These are phyloP conservation scores for Fagus sylvatica DNA, from an alignment of 306 rosid genomes.

Conservation along the genomic window DNA sequence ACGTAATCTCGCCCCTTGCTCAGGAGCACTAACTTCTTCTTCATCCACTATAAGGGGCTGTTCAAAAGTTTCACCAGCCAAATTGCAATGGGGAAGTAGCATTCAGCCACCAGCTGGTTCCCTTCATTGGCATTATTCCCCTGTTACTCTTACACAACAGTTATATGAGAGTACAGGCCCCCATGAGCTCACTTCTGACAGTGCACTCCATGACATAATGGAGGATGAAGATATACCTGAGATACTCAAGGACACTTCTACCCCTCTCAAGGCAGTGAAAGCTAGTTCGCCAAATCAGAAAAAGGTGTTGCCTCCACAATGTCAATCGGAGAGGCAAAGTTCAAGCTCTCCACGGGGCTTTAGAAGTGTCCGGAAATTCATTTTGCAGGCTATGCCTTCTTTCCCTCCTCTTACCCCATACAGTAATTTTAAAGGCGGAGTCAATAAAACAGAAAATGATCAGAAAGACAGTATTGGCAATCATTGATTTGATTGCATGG, in stretches of 20 bases:
- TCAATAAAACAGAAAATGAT: background rate
- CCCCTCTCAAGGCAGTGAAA: background rate
- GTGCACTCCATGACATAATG: background rate
- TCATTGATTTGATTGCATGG: background rate
- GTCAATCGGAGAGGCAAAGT: background rate
- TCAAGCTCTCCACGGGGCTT: conserved; percentile 20
- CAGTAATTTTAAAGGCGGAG: conserved; percentile 3
- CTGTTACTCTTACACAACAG: background rate
- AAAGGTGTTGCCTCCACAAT: conserved; percentile 13
- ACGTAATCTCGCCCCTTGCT: conserved; percentile 13
- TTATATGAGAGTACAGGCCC: conserved; percentile 1
- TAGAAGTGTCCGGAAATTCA: conserved; percentile 7
- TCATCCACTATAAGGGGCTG: background rate
- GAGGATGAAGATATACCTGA: conserved; percentile 10
- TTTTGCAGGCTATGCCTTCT: conserved; percentile 12
- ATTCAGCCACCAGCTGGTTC: conserved; percentile 11
- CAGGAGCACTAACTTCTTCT: background rate
- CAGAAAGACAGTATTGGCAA: background rate
- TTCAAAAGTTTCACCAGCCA: conserved; percentile 1
- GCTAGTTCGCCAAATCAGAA: conserved; percentile 17
- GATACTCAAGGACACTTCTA: conserved; percentile 21
- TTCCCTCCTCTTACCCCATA: conserved; percentile 22
- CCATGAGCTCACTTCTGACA: background rate
- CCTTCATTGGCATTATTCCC: conserved; percentile 19
- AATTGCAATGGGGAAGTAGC: background rate